These are phyloP conservation scores for Gossypium raimondii DNA, from an alignment of 345 rosid genomes.

Conservation along the genomic window DNA sequence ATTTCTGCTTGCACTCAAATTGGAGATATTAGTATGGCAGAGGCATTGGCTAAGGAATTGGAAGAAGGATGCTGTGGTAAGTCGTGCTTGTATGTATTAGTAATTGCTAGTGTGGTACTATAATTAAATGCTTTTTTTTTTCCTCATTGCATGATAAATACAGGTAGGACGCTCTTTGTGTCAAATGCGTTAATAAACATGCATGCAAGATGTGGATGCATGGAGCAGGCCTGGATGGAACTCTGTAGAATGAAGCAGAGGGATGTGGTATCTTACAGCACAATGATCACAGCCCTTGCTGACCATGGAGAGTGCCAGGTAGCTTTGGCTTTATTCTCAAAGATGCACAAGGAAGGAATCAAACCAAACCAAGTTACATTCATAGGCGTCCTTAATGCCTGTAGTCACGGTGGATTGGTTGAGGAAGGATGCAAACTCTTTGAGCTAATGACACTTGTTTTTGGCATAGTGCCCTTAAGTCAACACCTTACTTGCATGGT, in stretches of 20 bases:
- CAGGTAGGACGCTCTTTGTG: constrained; percentile 36
- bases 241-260: constrained; percentile 37
- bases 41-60: constrained; percentile 27
- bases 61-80: constrained; percentile 36
- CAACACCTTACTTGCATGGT: constrained; percentile 58
- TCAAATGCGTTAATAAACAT: constrained; percentile 54
- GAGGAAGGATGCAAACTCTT: constrained; percentile 47
- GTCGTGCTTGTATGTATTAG: constrained; percentile 4
- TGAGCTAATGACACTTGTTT: constrained; percentile 32
- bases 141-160: background rate
- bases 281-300: constrained; percentile 46
- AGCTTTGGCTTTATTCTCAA: constrained; percentile 36
- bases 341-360: constrained; percentile 44
- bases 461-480: constrained; percentile 29
- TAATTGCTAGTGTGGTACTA: background rate
- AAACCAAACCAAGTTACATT: constrained; percentile 53
- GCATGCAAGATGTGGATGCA: constrained; percentile 60
- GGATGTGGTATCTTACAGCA: constrained; percentile 47
- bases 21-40: constrained; percentile 44
- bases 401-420: constrained; percentile 52
- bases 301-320: constrained; percentile 48
- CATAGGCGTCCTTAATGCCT: constrained; percentile 40
- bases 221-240: constrained; percentile 39
- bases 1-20: constrained; percentile 47
- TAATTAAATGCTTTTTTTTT: background rate